Evolutionary conservation across 805 yeast species (phyloP), one percentile per base, ranked within the genome.

Genomic region (Cyberlindnera samutprakarnensis): DNA sequence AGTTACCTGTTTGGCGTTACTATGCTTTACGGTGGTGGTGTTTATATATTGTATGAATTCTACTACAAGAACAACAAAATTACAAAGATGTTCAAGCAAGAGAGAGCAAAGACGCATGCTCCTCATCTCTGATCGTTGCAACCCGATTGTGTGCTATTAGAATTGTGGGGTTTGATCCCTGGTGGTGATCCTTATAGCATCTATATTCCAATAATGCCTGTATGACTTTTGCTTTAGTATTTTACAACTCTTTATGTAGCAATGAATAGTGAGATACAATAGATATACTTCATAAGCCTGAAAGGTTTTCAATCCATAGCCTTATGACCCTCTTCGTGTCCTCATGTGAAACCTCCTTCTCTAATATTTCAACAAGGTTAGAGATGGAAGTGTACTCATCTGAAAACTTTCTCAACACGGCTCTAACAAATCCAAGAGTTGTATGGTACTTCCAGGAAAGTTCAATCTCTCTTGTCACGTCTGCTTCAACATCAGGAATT

Each of bases 361-460:
- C 47, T 28, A 68, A 53, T 6, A 58, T 59, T 21, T 52, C 49
- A 20, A 44, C 53, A 36, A 67, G 58, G 18, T 55, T 49, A 3
- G 50, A 41, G 20, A 62, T 35, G 9, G 42, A 30, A 10, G 38
- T 46, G 45, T 42, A 73, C 13, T 72, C 69, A 23, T 57, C 62
- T 2, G 74, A 69, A 33, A 60, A 61, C 32, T 62, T 64, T 55
- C 70, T 62, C 33, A 65, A 28, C 11, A 61, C 14, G 33, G 66
- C 54, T 45, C 63, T 63, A 12, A 58, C 31, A 28, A 68, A 56
- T 13, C 62, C 56, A 27, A 61, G 30, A 9, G 57, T 39, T 7
- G 59, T 51, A 19, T 57, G 55, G 32, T 66, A 63, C 33, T 66
- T 66, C 72, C 72, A 68, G 19, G 46, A 42, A 8, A 51, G 24